A percentile compares a stretch with the other conserved stretches of the same genome.
These are phyloP conservation scores for Leccinum incarnatum DNA, from an alignment of 768 basidiomycete genomes.

Conservation along the genomic window DNA sequence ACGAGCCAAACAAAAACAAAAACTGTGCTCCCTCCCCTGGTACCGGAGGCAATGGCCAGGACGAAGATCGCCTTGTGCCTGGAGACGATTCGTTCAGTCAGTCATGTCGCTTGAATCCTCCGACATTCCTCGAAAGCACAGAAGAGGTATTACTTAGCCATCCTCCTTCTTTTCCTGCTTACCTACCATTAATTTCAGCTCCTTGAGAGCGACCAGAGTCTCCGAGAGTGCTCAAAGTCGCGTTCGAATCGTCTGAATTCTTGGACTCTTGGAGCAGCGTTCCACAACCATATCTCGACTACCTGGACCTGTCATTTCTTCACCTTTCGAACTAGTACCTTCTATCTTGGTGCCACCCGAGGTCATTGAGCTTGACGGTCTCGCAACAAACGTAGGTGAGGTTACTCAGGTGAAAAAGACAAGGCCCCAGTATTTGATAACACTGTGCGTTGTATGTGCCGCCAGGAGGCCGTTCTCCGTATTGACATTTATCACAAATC, in stretches of 20 bases:
- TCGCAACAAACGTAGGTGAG: conserved; percentile 49
- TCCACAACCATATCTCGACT: conserved; percentile 62
- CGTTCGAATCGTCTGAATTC: conserved; percentile 60
- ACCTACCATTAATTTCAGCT: conserved; percentile 42
- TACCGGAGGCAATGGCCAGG: not conserved
- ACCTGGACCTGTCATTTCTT: conserved; percentile 41
- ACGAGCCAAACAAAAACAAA: not conserved
- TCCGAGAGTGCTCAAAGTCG: conserved; percentile 46
- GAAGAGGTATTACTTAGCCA: no score
- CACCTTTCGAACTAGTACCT: conserved; percentile 62
- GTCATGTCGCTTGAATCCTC: no score
- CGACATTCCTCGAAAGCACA: no score
- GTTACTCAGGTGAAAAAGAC: conserved; percentile 60
- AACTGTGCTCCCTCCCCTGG: not conserved
- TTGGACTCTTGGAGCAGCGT: conserved; percentile 52
- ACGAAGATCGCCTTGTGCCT: not conserved
- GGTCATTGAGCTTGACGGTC: conserved; percentile 73
- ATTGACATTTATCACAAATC: conserved; percentile 43
- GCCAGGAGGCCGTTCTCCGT: not conserved
- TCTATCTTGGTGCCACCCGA: conserved; percentile 85
- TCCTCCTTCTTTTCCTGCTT: not conserved
- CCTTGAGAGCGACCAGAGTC: conserved; percentile 60
- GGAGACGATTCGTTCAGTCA: no score
- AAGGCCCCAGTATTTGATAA: conserved; percentile 52
- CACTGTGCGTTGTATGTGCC: conserved; percentile 34